Evolutionary conservation across 164 flowering plant species (phyloP).

Genomic region (Vitis vinifera): ASM3070453v1 NC_081806.1:6652501-6653000

Average conservation of each 20-base stretch:
- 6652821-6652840: conserved; percentile 98
- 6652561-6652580: conserved; percentile 61
- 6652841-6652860: conserved; percentile 80
- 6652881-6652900: neutral
- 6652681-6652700: neutral
- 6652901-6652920: too few species aligned
- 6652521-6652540: conserved; percentile 72
- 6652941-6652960: too few species aligned
- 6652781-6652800: conserved; percentile 85
- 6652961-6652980: too few species aligned
- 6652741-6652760: conserved; percentile 80
- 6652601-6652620: neutral
- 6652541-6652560: conserved; percentile 98
- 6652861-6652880: conserved; percentile 48
- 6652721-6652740: conserved; percentile 84
- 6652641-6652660: neutral
- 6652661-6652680: neutral
- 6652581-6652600: conserved; percentile 6
- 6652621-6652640: too few species aligned
- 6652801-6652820: conserved; percentile 95
- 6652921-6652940: too few species aligned
- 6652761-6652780: conserved; percentile 64
- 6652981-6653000: too few species aligned
- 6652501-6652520: conserved; percentile 80
- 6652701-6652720: conserved; percentile 55